Evolutionary conservation across 768 basidiomycete genomes (phyloP).

Genomic region (Holtermannia corniformis): DNA sequence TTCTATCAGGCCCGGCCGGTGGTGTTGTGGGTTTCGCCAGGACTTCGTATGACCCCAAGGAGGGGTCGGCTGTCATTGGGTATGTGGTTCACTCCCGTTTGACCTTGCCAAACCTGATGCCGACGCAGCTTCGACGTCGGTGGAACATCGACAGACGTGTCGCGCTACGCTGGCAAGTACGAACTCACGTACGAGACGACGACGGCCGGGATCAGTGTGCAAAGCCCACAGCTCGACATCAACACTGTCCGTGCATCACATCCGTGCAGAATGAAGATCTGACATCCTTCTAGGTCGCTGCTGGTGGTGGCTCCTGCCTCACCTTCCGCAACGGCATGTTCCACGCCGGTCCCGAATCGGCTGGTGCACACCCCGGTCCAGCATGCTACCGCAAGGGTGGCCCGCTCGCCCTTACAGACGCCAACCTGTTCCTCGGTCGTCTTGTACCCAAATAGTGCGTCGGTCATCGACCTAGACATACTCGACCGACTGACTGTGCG

Average conservation of each 20-base stretch:
- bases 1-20: slow-evolving; percentile 76
- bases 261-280: no score
- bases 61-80: slow-evolving; percentile 72
- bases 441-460: slow-evolving; percentile 62
- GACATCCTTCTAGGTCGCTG: slow-evolving; percentile 54
- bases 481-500: neutral
- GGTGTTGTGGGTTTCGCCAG: slow-evolving; percentile 91
- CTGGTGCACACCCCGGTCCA: slow-evolving; percentile 86
- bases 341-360: slow-evolving; percentile 79
- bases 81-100: slow-evolving; percentile 40
- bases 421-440: slow-evolving; percentile 79
- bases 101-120: neutral
- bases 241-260: slow-evolving; percentile 49
- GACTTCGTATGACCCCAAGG: slow-evolving; percentile 70
- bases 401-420: slow-evolving; percentile 82
- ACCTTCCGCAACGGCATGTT: slow-evolving; percentile 84
- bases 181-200: slow-evolving; percentile 92
- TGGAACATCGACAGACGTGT: slow-evolving; percentile 90
- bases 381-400: slow-evolving; percentile 81
- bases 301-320: slow-evolving; percentile 84
- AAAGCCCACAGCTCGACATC: slow-evolving; percentile 87
- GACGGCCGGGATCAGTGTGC: slow-evolving; percentile 85
- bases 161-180: slow-evolving; percentile 78
- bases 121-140: slow-evolving; percentile 69
- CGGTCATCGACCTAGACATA: neutral